Evolutionary conservation across 1,284 basidiomycete genomes (phyloP).

Genomic region (Blastosporella zonata): DNA sequence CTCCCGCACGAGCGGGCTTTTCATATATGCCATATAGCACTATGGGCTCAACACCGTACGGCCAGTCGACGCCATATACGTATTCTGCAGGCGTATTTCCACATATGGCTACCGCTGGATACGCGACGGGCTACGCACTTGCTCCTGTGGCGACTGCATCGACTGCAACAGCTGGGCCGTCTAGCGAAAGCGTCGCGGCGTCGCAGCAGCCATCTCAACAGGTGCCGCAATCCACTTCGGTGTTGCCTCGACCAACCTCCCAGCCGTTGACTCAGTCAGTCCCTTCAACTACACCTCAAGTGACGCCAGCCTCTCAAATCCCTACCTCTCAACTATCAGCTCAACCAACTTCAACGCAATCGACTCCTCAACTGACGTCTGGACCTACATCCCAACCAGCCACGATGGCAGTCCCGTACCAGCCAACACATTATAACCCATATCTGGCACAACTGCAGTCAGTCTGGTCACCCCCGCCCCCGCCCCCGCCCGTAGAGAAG

Average conservation of each 20-base stretch:
- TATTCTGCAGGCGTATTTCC: conserved; percentile 15
- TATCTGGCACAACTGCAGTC: conserved; percentile 18
- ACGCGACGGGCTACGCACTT: conserved; percentile 11
- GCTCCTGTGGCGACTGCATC: conserved; percentile 7
- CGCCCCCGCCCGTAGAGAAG: conserved; percentile 27
- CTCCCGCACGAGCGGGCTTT: conserved; percentile 18
- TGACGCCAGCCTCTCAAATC: background rate
- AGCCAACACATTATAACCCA: conserved; percentile 16
- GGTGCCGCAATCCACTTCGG: conserved; percentile 1
- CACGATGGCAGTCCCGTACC: conserved; percentile 4
- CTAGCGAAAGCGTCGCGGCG: background rate
- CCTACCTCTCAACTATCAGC: background rate
- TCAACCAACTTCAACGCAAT: background rate
- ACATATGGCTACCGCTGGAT: conserved; percentile 7
- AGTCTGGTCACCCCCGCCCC: conserved; percentile 13
- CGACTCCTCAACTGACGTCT: background rate
- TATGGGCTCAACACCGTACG: conserved; percentile 16
- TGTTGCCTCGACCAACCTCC: background rate
- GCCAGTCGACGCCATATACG: conserved; percentile 16
- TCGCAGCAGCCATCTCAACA: background rate
- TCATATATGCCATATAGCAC: conserved; percentile 18
- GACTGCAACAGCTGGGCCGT: background rate
- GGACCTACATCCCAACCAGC: background rate
- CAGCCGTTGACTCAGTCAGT: background rate
- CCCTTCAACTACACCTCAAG: background rate